Conservation (phyloP, 169 alveolate genomes). For the Plasmodium coatneyi region DNA sequence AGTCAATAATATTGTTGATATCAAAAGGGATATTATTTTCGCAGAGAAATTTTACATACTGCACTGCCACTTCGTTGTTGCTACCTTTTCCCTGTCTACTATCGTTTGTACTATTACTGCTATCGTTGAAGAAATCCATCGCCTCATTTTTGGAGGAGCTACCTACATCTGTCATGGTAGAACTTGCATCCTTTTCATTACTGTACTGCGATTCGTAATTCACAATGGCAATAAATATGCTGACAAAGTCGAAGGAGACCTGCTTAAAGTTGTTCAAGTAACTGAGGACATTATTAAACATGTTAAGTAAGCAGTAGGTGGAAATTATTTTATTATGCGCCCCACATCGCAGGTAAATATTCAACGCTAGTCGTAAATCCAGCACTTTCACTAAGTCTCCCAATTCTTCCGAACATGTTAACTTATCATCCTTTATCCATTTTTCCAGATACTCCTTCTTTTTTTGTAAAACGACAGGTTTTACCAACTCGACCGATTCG, state of each 20-base stretch:
- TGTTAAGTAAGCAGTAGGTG: conserved; percentile 94
- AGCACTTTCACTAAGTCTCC: conserved; percentile 95
- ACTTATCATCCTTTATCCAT: conserved; percentile 97
- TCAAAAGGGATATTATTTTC: conserved; percentile 71
- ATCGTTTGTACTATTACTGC: conserved; percentile 12
- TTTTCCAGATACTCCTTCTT: conserved; percentile 92
- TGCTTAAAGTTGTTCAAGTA: conserved; percentile 85
- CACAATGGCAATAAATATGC: conserved; percentile 77
- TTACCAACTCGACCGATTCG: conserved; percentile 97
- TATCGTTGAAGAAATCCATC: conserved; percentile 67
- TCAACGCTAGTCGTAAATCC: conserved; percentile 94
- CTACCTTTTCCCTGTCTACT: conserved; percentile 7
- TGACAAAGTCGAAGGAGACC: conserved; percentile 82
- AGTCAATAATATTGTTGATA: conserved; percentile 50
- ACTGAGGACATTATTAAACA: conserved; percentile 94
- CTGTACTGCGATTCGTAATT: conserved; percentile 79
- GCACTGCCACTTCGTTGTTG: conserved; percentile 38
- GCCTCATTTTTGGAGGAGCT: conserved; percentile 73
- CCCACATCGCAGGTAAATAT: conserved; percentile 86
- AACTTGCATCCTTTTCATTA: conserved; percentile 78
- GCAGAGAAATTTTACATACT: conserved; percentile 55
- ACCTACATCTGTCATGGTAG: conserved; percentile 58
- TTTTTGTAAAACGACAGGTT: conserved; percentile 96
- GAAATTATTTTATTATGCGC: conserved; percentile 86
- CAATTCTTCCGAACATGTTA: conserved; percentile 97